Conservation (phyloP, 2,329 filamentous ascomycete genomes). For the Aureobasidium sp. region DNA sequence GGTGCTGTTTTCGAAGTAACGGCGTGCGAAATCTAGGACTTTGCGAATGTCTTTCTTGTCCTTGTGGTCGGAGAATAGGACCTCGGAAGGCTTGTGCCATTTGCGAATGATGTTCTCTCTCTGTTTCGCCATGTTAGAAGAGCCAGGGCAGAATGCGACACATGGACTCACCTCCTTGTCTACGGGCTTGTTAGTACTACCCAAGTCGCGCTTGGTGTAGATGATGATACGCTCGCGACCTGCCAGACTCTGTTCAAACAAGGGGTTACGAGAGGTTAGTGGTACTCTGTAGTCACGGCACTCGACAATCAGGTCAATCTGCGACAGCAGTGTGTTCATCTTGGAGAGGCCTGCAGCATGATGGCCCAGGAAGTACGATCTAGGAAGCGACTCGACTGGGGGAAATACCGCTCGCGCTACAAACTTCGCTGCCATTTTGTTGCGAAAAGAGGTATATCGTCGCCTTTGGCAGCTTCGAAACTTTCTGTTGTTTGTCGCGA, state of each 20-base stretch:
- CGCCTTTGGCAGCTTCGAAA: background rate
- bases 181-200: slow-evolving; percentile 35
- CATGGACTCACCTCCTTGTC: slow-evolving; percentile 33
- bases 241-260: slow-evolving; percentile 71
- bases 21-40: slow-evolving; percentile 45
- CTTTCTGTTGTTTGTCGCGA: background rate
- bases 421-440: slow-evolving; percentile 45
- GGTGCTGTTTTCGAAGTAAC: slow-evolving; percentile 42
- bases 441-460: background rate
- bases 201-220: slow-evolving; percentile 84
- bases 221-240: slow-evolving; percentile 66
- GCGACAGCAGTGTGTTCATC: slow-evolving; percentile 73
- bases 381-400: slow-evolving; percentile 64
- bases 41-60: slow-evolving; percentile 34
- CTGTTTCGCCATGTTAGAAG: background rate
- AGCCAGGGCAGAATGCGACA: background rate
- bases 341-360: slow-evolving; percentile 72
- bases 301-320: slow-evolving; percentile 83
- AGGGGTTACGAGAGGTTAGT: slow-evolving; percentile 78
- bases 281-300: slow-evolving; percentile 91
- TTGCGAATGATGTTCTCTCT: slow-evolving; percentile 33
- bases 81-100: slow-evolving; percentile 46
- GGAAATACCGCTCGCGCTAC: slow-evolving; percentile 67
- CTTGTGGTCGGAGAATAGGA: slow-evolving; percentile 46
- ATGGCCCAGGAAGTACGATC: slow-evolving; percentile 92